Evolutionary conservation across 148 eudicot genomes (phyloP).

Genomic region (Nepenthes mirabilis): DNA sequence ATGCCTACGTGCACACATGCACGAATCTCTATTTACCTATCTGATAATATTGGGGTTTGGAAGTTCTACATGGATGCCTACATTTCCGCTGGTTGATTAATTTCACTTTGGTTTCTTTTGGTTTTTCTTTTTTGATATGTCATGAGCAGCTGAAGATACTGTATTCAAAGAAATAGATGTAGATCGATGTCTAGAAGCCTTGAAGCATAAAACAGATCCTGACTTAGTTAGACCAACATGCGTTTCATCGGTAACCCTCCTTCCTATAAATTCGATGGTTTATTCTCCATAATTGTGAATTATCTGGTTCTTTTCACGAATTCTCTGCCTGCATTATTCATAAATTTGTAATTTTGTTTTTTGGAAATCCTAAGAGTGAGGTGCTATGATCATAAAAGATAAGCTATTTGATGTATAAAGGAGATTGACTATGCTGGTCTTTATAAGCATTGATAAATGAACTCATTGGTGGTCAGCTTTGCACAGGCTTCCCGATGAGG

Average conservation of each 20-base stretch:
- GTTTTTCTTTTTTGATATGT: slow-evolving; percentile 3
- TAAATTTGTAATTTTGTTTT: background rate
- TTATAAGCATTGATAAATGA: no score
- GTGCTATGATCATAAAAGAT: no score
- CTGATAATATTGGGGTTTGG: background rate
- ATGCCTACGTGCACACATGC: background rate
- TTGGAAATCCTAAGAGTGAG: background rate
- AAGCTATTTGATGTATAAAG: no score
- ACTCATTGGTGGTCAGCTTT: no score
- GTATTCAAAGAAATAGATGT: slow-evolving; percentile 40
- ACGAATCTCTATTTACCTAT: background rate
- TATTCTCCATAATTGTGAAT: background rate
- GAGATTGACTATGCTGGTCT: no score
- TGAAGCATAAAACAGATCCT: slow-evolving; percentile 35
- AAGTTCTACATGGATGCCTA: no score
- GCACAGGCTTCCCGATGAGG: no score
- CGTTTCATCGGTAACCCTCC: slow-evolving; percentile 48
- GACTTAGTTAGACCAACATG: slow-evolving; percentile 30
- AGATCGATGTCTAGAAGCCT: slow-evolving; percentile 32
- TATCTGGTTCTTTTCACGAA: no score
- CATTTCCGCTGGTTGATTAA: no score
- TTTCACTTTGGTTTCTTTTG: no score
- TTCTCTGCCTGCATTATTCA: background rate
- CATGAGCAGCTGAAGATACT: slow-evolving; percentile 23
- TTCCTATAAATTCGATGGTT: slow-evolving; percentile 2